These are phyloP conservation scores for Apophysomyces ossiformis DNA, from an alignment of 371 early-diverging fungal species.

Conservation along the genomic window DNA sequence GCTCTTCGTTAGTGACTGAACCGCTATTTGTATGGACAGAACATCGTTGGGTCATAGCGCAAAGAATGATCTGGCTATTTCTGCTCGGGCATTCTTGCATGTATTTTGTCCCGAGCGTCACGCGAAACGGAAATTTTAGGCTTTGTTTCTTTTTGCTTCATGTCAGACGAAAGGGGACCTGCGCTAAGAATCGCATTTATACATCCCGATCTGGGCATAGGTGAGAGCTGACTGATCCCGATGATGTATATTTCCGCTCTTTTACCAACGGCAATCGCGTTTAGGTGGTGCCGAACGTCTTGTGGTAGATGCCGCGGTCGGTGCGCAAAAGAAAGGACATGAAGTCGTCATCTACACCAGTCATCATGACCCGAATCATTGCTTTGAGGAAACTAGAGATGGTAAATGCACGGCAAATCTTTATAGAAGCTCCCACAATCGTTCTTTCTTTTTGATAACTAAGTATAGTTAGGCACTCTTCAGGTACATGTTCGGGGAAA, in stretches of 20 bases:
- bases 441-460: neutral
- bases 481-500: constrained; percentile 77
- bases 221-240: constrained; percentile 31
- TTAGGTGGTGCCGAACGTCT: constrained; percentile 94
- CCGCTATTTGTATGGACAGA: too few relatives aligned
- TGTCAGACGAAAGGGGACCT: constrained; percentile 3
- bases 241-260: neutral
- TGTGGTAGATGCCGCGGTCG: constrained; percentile 93
- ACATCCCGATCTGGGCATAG: constrained; percentile 93
- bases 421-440: neutral
- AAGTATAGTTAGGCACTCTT: constrained; percentile 64
- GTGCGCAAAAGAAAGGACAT: constrained; percentile 82
- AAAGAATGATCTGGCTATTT: too few relatives aligned
- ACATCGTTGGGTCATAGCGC: too few relatives aligned
- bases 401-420: constrained; percentile 46
- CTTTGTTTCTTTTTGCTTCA: neutral
- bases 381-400: constrained; percentile 92
- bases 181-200: constrained; percentile 71
- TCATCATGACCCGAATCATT: constrained; percentile 87
- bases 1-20: too few relatives aligned
- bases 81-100: too few relatives aligned
- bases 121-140: neutral
- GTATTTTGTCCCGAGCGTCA: too few relatives aligned
- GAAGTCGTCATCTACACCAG: constrained; percentile 84
- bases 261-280: neutral